phyloP scores from a whole-genome alignment of 2,329 filamentous ascomycete species.

The Microdochium paspali region DNA sequence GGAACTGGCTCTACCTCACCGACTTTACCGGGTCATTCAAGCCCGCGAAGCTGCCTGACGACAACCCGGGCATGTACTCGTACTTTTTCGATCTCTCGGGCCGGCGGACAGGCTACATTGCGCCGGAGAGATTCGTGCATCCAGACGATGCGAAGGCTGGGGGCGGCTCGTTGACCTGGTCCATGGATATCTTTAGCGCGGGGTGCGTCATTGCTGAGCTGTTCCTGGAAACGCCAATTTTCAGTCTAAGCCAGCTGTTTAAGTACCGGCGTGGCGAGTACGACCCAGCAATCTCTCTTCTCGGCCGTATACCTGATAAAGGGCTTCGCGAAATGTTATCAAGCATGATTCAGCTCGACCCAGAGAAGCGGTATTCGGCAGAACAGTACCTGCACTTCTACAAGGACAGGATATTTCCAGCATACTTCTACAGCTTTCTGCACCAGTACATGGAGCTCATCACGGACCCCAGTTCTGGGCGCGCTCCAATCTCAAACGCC shows the following conservation, averaged over 20 bases:
- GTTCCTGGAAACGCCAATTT: conserved; percentile 92
- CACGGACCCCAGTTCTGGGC: conserved; percentile 79
- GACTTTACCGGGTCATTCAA: conserved; percentile 97
- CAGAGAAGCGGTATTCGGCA: conserved; percentile 83
- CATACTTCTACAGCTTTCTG: conserved; percentile 95
- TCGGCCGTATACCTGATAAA: conserved; percentile 79
- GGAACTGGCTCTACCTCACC: conserved; percentile 98
- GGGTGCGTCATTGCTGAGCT: conserved; percentile 96
- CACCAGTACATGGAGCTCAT: conserved; percentile 97
- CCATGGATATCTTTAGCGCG: conserved; percentile 97
- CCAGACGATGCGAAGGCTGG: conserved; percentile 35
- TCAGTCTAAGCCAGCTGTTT: conserved; percentile 92
- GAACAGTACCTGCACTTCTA: conserved; percentile 92
- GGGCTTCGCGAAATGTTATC: conserved; percentile 82
- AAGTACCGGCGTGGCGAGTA: conserved; percentile 91
- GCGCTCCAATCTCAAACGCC: conserved; percentile 58
- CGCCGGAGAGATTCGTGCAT: conserved; percentile 77
- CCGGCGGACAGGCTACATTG: conserved; percentile 85
- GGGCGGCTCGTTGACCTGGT: conserved; percentile 61
- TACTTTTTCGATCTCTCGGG: conserved; percentile 96
- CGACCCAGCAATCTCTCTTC: conserved; percentile 69
- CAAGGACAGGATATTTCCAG: conserved; percentile 84
- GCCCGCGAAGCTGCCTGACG: conserved; percentile 83
- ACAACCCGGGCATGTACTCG: conserved; percentile 94
- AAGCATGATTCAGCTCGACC: conserved; percentile 94